These are phyloP conservation scores for Yamadazyma atmosphaerica DNA, from an alignment of 1,139 yeast genomes.

Conservation along the genomic window DNA sequence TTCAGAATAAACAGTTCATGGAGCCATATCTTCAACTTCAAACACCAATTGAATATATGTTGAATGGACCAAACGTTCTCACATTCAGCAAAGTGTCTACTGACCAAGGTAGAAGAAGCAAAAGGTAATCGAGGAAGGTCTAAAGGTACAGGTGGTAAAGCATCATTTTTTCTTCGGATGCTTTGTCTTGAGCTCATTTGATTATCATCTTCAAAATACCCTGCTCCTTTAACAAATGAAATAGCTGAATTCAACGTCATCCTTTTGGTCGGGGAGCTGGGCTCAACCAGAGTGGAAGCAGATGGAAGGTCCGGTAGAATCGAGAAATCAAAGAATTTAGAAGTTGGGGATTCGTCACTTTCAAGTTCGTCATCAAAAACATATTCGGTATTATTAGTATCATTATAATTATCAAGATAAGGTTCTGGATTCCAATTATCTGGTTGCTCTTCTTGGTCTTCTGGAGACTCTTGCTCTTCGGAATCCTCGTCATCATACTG, in stretches of 20 bases:
- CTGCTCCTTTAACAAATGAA: conserved; percentile 18
- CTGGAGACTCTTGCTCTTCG: conserved; percentile 1
- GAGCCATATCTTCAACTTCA: conserved; percentile 50
- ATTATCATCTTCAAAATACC: conserved; percentile 12
- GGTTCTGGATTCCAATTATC: not conserved
- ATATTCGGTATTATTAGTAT: conserved; percentile 9
- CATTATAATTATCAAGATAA: conserved; percentile 1
- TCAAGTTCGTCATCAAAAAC: conserved; percentile 14
- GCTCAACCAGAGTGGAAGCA: conserved; percentile 10
- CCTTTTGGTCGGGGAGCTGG: conserved; percentile 19
- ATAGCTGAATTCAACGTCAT: conserved; percentile 22
- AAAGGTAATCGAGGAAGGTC: conserved; percentile 62
- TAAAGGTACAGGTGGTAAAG: conserved; percentile 52
- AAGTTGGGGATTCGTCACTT: conserved; percentile 25
- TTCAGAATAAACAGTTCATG: conserved; percentile 51
- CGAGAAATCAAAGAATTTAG: conserved; percentile 39
- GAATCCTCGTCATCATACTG: conserved; percentile 3
- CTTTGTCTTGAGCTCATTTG: conserved; percentile 7
- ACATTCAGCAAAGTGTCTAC: conserved; percentile 46
- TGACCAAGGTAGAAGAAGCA: conserved; percentile 49
- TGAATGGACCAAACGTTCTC: conserved; percentile 38
- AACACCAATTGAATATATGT: conserved; percentile 51
- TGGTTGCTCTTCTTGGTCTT: not conserved
- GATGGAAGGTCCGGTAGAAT: conserved; percentile 41
- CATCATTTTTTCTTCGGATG: conserved; percentile 20